Conservation (phyloP, 2,329 filamentous ascomycete genomes). For the Cercospora citrullina region DNA sequence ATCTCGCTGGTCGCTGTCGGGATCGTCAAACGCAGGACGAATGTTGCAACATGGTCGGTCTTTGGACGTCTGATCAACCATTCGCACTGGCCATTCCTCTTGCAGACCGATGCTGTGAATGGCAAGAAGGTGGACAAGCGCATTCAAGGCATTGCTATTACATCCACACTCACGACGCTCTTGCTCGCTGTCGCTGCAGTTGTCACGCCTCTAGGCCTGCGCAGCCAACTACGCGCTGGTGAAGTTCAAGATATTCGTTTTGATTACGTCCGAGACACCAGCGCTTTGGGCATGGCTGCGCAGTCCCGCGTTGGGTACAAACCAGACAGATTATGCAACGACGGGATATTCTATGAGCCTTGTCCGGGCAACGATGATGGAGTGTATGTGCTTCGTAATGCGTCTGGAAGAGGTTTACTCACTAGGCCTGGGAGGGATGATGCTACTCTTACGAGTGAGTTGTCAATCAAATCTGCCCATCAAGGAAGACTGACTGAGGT, state of each 20-base stretch:
- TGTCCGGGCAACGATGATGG: slow-evolving; percentile 18
- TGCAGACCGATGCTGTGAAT: slow-evolving; percentile 11
- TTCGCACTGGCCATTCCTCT: slow-evolving; percentile 13
- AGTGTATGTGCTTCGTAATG: neutral
- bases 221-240: neutral
- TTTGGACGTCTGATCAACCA: slow-evolving; percentile 18
- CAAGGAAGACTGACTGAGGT: neutral
- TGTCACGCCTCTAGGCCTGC: slow-evolving; percentile 12
- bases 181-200: slow-evolving; percentile 14
- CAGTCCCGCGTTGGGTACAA: slow-evolving; percentile 11
- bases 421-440: neutral
- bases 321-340: slow-evolving; percentile 2
- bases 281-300: slow-evolving; percentile 9
- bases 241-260: slow-evolving; percentile 1
- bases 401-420: neutral
- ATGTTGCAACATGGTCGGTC: slow-evolving; percentile 17
- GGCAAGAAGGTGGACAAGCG: slow-evolving; percentile 14
- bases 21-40: slow-evolving; percentile 11
- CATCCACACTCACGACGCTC: neutral
- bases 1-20: slow-evolving; percentile 16
- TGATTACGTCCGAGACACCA: slow-evolving; percentile 6
- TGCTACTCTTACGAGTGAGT: slow-evolving; percentile 5
- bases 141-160: neutral
- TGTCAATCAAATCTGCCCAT: neutral
- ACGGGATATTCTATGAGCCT: neutral